Percentiles rank a stretch among this genome's conserved stretches.
These are phyloP conservation scores for Psidium guajava DNA, from an alignment of 345 rosid species.

Conservation along the genomic window DNA sequence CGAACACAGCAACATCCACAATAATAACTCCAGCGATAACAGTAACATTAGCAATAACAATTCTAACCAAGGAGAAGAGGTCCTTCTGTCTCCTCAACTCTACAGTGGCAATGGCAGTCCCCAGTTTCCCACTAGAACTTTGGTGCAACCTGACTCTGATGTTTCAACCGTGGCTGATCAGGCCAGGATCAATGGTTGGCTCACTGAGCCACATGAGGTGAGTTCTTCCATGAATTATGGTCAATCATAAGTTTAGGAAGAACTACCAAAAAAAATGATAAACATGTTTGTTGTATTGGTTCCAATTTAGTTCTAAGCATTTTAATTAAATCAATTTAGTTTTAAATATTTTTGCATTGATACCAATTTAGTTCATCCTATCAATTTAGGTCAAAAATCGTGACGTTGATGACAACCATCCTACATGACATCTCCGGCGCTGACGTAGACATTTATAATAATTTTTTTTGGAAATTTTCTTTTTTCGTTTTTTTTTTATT, in stretches of 20 bases:
- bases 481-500: too few relatives aligned
- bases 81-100: slow-evolving; percentile 6
- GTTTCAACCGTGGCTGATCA: slow-evolving; percentile 12
- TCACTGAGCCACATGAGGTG: slow-evolving; percentile 39
- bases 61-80: not conserved
- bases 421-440: fast-evolving
- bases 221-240: not conserved
- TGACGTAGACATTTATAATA: too few relatives aligned
- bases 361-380: too few relatives aligned
- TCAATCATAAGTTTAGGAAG: not conserved
- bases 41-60: not conserved
- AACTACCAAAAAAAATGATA: too few relatives aligned
- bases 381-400: too few relatives aligned
- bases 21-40: not conserved
- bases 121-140: not conserved
- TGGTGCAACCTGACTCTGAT: not conserved
- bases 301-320: too few relatives aligned
- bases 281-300: too few relatives aligned
- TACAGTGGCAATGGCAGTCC: not conserved
- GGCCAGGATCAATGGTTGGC: slow-evolving; percentile 46
- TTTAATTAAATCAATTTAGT: too few relatives aligned
- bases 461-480: too few relatives aligned
- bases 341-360: too few relatives aligned
- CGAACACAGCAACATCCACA: not conserved
- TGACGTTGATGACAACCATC: fast-evolving